These are phyloP conservation scores for Termitomyces sp. DNA, from an alignment of 768 basidiomycete genomes.

Conservation along the genomic window DNA sequence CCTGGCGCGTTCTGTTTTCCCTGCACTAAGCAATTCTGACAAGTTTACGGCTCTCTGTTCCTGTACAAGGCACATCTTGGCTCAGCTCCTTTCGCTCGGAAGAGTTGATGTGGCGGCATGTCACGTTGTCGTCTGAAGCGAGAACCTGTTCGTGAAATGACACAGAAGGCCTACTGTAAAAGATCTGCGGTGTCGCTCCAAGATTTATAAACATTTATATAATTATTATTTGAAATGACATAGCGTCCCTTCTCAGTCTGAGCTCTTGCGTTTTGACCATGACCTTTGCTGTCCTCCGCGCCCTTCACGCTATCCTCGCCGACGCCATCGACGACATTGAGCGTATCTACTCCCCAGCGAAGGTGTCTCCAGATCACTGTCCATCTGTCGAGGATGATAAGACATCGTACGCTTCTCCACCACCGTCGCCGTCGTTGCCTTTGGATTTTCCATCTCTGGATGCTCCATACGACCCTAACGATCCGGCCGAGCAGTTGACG, in stretches of 20 bases:
- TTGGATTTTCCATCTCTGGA: conserved; percentile 60
- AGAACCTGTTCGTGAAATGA: conserved; percentile 12
- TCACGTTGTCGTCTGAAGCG: conserved; percentile 1
- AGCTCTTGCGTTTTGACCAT: conserved; percentile 20
- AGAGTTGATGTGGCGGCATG: background rate
- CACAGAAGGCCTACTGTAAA: conserved; percentile 12
- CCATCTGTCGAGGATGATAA: background rate
- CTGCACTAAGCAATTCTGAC: conserved; percentile 6
- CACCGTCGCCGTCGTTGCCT: conserved; percentile 21
- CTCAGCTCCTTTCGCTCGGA: background rate
- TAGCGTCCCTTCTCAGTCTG: background rate
- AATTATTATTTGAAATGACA: conserved; percentile 12
- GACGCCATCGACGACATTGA: conserved; percentile 68
- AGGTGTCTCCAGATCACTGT: conserved; percentile 6
- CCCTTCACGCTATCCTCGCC: conserved; percentile 61
- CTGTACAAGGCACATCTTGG: background rate
- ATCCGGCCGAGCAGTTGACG: conserved; percentile 49
- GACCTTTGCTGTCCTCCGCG: conserved; percentile 61
- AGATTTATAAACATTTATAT: conserved; percentile 2
- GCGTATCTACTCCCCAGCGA: conserved; percentile 39
- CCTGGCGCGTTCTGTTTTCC: background rate
- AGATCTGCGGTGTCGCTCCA: conserved; percentile 13
- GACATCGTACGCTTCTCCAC: conserved; percentile 26
- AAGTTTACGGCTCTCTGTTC: conserved; percentile 10
- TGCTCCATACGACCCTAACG: conserved; percentile 36